Evolutionary conservation across 225 moss, liverwort and hornwort genomes (phyloP).

Genomic region (Bryum argenteum): DNA sequence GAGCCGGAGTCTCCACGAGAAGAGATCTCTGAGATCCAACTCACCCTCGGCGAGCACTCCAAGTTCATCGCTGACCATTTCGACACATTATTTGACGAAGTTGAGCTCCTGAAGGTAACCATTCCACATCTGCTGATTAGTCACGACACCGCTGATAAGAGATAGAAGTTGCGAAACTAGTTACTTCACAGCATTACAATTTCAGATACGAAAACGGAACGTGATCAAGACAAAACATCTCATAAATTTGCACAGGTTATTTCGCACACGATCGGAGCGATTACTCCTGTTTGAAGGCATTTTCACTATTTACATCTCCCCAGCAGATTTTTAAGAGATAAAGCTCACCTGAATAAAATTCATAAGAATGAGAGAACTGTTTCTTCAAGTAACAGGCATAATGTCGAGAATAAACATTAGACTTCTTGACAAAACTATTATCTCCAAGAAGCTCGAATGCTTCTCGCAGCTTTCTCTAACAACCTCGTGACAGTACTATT

Average conservation of each 20-base stretch:
- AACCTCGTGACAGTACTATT: neutral
- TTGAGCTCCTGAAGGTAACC: constrained; percentile 36
- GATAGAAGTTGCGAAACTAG: too few relatives aligned
- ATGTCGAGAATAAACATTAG: neutral
- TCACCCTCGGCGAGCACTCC: constrained; percentile 33
- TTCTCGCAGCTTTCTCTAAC: neutral
- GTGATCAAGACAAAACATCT: too few relatives aligned
- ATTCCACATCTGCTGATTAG: neutral
- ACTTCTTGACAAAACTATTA: neutral
- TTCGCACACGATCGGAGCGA: too few relatives aligned
- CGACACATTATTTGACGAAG: constrained; percentile 33
- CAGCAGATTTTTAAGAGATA: neutral
- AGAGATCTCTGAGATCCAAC: constrained; percentile 36
- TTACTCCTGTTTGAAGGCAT: neutral
- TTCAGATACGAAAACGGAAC: too few relatives aligned
- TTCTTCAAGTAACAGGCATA: neutral
- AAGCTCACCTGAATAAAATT: neutral
- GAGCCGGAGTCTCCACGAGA: constrained; percentile 14
- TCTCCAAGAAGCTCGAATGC: neutral
- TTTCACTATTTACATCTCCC: neutral
- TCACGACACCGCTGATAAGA: too few relatives aligned
- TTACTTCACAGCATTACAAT: too few relatives aligned
- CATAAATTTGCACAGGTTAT: too few relatives aligned
- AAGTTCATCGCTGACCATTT: constrained; percentile 42
- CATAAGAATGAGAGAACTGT: neutral